These are phyloP conservation scores for Penicillium frequentans DNA, from an alignment of 2,329 filamentous ascomycete genomes.

Conservation along the genomic window DNA sequence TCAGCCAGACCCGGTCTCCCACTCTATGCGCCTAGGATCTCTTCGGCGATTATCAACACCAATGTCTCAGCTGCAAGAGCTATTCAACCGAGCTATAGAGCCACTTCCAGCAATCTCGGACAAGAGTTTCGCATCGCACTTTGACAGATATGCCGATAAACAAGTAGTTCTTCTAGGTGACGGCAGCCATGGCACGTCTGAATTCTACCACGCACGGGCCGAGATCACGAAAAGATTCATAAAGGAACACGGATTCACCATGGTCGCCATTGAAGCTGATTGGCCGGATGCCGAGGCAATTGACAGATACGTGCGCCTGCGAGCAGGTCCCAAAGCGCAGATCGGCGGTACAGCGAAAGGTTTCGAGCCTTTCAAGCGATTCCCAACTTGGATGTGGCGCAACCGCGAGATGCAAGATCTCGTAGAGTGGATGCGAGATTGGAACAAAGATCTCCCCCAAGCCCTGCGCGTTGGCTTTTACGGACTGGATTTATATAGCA, in stretches of 20 bases:
- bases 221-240: conserved; percentile 54
- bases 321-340: conserved; percentile 38
- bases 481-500: conserved; percentile 54
- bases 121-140: conserved; percentile 40
- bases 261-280: conserved; percentile 54
- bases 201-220: conserved; percentile 55
- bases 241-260: conserved; percentile 51
- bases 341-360: conserved; percentile 27
- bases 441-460: conserved; percentile 37
- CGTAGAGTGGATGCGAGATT: conserved; percentile 52
- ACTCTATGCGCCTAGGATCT: conserved; percentile 7
- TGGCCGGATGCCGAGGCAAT: conserved; percentile 56
- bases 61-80: conserved; percentile 34
- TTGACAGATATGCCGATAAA: conserved; percentile 42
- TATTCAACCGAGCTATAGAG: conserved; percentile 36
- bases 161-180: conserved; percentile 48
- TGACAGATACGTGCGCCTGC: conserved; percentile 52
- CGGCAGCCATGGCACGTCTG: conserved; percentile 55
- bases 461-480: conserved; percentile 45
- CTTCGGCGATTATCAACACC: conserved; percentile 2
- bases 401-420: conserved; percentile 54
- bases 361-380: conserved; percentile 49
- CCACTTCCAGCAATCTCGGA: conserved; percentile 38
- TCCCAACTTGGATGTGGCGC: conserved; percentile 59
- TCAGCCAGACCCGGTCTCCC: not conserved